phyloP scores from a whole-genome alignment of 75 land plant species.

The Chamaecyparis obtusa region DNA sequence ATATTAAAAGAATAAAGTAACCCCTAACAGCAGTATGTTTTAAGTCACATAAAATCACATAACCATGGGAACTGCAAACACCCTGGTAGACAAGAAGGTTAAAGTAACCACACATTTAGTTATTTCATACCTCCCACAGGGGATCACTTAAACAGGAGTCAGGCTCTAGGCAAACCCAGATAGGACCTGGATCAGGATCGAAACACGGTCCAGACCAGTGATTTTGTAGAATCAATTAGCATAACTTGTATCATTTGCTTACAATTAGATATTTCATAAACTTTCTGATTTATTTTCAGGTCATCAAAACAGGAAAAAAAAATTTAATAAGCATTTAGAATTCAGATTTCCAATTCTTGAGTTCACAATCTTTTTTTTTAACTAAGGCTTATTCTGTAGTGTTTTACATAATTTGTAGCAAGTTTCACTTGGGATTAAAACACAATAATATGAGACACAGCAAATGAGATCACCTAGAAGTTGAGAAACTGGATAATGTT shows the following conservation, averaged over 20 bases:
- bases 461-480: slow-evolving; percentile 51
- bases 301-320: not conserved
- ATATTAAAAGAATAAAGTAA: too few relatives aligned
- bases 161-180: too few relatives aligned
- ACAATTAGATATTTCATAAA: too few relatives aligned
- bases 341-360: not conserved
- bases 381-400: not conserved
- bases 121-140: not conserved
- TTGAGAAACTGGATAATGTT: slow-evolving; percentile 82
- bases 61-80: not conserved
- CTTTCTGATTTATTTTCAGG: not conserved
- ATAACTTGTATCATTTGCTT: too few relatives aligned
- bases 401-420: not conserved
- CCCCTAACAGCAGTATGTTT: too few relatives aligned
- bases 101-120: not conserved
- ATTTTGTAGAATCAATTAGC: too few relatives aligned
- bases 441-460: not conserved
- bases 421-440: not conserved
- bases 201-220: too few relatives aligned
- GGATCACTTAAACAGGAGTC: not conserved
- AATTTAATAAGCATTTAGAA: not conserved
- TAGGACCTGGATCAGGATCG: too few relatives aligned
- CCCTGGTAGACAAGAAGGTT: not conserved
- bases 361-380: not conserved
- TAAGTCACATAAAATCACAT: not conserved